Base-by-base conservation (phyloP, 306 rosid genomes). In the Quercus dentata region DNA sequence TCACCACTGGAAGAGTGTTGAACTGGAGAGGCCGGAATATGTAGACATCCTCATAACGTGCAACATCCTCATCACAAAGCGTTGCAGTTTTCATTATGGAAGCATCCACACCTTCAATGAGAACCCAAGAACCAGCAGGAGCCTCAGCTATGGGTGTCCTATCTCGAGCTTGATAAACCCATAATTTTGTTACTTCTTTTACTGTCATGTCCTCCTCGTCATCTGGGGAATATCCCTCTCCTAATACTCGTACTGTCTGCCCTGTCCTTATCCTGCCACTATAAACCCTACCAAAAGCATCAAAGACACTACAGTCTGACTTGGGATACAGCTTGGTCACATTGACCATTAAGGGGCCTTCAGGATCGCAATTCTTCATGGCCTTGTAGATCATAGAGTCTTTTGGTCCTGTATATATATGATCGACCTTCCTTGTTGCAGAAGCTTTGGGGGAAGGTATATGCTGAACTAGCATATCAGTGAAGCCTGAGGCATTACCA, bases 211-310 rank as follows among this genome's bases (percentile, higher is more conserved):
- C 99, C 83, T 95, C 99, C 86, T 93, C 98, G 25, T 95, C 99
- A 68, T 95, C 99, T 0, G 99, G 99, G n/a, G 98, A 93, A 89
- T 95, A 95, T 44, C 99, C 99, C 85, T 95, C 99, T 86, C 99
- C 99, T 38, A 95, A 74, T 51, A 95, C 99, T 13, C 97, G 96
- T 6, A 93, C 96, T 7, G 94, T 79, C 90, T 93, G 99, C 21
- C 99, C 99, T 28, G 99, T 95, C 86, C 85, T 97, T 79, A 95
- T 89, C 87, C 76, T 93, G 79, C 99, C 99, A 82, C 97, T 91
- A 74, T 90, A 93, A 72, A 95, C 98, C 87, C 99, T 90, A 85
- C 98, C 98, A 83, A 95, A 95, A 55, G 91, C 99, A 89, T 95
- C 99, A 86, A 95, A 95, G 81, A 95, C 98, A 71, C 98, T 95